Base-by-base conservation (phyloP, 106 monocot genomes). In the Dendrobium officinale region DNA sequence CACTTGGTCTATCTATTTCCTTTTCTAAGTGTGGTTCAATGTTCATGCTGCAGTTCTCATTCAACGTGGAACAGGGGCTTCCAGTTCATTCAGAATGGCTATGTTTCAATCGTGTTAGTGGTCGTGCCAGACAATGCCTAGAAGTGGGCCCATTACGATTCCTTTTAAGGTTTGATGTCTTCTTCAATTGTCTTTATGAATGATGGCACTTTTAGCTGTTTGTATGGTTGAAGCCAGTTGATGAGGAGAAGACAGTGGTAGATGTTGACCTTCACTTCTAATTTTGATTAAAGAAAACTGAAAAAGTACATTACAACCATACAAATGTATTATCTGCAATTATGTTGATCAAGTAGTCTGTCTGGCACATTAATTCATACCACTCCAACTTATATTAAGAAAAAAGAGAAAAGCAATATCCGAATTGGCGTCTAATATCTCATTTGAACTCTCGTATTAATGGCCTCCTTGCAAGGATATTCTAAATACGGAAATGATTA, bases 21-120 rank as follows among this genome's bases (percentile, higher is more conserved):
- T 61, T 43, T 24, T 77, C 67, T 77, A 31, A 6, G 19, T 17
- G 41, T 15, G 16, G 16, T 37, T 41, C 49, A 13, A 18, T 73
- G 19, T 64, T 42, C 40, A 80, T 83, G 29, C 80, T 88, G 77
- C 92, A 98, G 97, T 88, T 98, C 81, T 91, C 89, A 0, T 83
- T 92, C 72, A 91, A 89, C 75, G 78, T 94, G 75, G 94, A 98
- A 83, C 97, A 94, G 90, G 97, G 92, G 24, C 88, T 98, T 76
- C 97, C 97, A 58, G 37, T 91, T 68, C 77, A 89, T 64, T 85
- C 97, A 67, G 97, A 98, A 56, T 98, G 94, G 97, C 73, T 98
- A 19, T 91, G 89, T 81, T 94, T 98, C 82, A 94, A 89, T 67
- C 81, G 94, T 77, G 79, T 89, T 16, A 92, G 77, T 80, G 85